Conservation (phyloP, 139 green algal species). For the Picochlorum sp. region DNA sequence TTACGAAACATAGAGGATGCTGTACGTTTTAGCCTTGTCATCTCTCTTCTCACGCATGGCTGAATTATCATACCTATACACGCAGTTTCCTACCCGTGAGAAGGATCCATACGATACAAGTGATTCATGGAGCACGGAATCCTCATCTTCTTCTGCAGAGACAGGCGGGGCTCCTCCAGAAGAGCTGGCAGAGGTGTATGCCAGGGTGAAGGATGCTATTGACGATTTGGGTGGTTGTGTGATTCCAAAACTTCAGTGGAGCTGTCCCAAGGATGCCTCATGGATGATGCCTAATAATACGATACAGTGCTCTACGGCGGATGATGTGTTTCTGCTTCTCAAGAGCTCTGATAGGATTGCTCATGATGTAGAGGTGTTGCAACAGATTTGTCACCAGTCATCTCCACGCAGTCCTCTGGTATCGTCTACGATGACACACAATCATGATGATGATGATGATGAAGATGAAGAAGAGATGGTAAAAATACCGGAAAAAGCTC, state of each 20-base stretch:
- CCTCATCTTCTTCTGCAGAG: neutral
- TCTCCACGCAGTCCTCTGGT: neutral
- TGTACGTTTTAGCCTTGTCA: constrained; percentile 16
- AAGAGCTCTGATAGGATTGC: constrained; percentile 78
- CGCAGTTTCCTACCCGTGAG: no score
- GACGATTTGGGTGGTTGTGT: constrained; percentile 56
- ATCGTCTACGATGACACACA: no score
- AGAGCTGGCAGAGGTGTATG: constrained; percentile 27
- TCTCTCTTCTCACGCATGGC: no score
- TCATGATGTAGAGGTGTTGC: constrained; percentile 61
- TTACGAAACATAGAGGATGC: constrained; percentile 29
- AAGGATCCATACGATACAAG: neutral
- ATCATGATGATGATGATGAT: neutral
- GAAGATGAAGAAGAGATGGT: neutral
- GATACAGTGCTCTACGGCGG: constrained; percentile 48
- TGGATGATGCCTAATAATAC: constrained; percentile 63
- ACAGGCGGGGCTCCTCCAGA: neutral
- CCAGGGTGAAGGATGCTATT: constrained; percentile 46
- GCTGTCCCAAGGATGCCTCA: constrained; percentile 71
- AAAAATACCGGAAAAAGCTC: neutral
- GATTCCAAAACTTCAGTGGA: constrained; percentile 89
- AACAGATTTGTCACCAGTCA: neutral
- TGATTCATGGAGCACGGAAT: no score
- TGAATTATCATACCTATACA: no score
- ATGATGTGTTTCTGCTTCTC: constrained; percentile 82